Base-by-base conservation (phyloP, 2,329 filamentous ascomycete species). In the Colletotrichum navitas region DNA sequence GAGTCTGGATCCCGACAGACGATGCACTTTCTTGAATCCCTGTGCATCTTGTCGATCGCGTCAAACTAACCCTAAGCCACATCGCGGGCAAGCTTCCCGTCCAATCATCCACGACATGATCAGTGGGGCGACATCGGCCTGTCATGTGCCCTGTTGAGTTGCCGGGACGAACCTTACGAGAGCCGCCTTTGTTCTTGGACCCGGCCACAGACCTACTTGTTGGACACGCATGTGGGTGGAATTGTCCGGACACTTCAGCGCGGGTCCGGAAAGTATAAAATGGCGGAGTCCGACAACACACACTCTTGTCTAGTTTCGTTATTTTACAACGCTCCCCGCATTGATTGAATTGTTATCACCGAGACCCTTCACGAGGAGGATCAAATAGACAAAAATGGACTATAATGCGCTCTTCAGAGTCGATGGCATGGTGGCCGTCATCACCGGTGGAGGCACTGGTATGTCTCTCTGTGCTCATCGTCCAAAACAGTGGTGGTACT, bases 401-500 rank as follows among this genome's bases (percentile, higher is more conserved):
- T 52, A 59, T 4, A 71, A 32, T 24, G 51, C 58, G 5, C 81
- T 90, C 43, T 90, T 90, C 78, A 85, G 83, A 56, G 86, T 89
- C 52, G 82, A 87, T 8, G 87, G 87, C 24, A 80, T 91, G 12
- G 87, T 91, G 5, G 89, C 87, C 2, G 84, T 91, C 39, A 83
- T 91, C 66, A 91, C 89, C 0, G 89, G 89, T 3, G 89, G 89
- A 41, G 88, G 88, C 29, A 86, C 86, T 67, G 88, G 88, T 90
- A 73, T 59, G 80, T 74, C 24, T 21, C 10, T 2, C 21, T 12
- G 1, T 16, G 10, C 43, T 2, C 29, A 5, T 45, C 3, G 5
- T 24, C 24, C 10, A 14, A n/a, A 34, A 34, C 21, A 54, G 3
- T 2, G n/a, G 36, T 39, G 2, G 7, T 47, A 12, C 45, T 47